A percentile compares a stretch with the other conserved stretches of the same genome.
These are phyloP conservation scores for Aspergillus ellipticus DNA, from an alignment of 495 filamentous ascomycete species.

Conservation along the genomic window DNA sequence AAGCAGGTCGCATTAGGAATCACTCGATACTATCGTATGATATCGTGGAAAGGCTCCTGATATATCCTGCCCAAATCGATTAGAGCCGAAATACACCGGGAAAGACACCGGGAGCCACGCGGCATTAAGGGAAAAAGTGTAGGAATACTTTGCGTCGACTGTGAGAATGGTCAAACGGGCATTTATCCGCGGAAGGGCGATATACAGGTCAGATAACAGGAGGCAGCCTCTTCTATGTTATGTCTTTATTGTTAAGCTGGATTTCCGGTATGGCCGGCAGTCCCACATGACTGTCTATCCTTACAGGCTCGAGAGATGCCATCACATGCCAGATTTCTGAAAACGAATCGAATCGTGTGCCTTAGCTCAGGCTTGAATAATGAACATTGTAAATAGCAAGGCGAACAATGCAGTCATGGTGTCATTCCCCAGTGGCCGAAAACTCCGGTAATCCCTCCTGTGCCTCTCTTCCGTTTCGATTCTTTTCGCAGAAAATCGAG, in stretches of 20 bases:
- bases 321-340: slow-evolving; percentile 2
- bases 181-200: not conserved
- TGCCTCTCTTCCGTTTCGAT: slow-evolving; percentile 19
- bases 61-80: not conserved
- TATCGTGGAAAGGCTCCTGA: slow-evolving; percentile 11
- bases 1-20: slow-evolving; percentile 28
- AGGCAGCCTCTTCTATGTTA: slow-evolving; percentile 10
- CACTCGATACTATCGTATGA: slow-evolving; percentile 18
- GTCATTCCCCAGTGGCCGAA: slow-evolving; percentile 32
- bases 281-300: not conserved
- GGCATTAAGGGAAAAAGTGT: not conserved
- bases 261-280: not conserved
- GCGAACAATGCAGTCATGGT: slow-evolving; percentile 13
- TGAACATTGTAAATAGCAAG: slow-evolving; percentile 26
- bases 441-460: slow-evolving; percentile 36
- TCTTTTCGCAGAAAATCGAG: not conserved
- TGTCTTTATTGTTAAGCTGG: slow-evolving; percentile 15
- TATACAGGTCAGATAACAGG: slow-evolving; percentile 6
- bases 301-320: slow-evolving; percentile 2
- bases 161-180: not conserved
- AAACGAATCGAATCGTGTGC: slow-evolving; percentile 21
- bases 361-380: slow-evolving; percentile 25
- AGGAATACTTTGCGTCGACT: not conserved
- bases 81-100: not conserved
- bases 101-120: not conserved